phyloP scores from a whole-genome alignment of 352 stramenopile genomes.

The Phytophthora sansomeana region DNA sequence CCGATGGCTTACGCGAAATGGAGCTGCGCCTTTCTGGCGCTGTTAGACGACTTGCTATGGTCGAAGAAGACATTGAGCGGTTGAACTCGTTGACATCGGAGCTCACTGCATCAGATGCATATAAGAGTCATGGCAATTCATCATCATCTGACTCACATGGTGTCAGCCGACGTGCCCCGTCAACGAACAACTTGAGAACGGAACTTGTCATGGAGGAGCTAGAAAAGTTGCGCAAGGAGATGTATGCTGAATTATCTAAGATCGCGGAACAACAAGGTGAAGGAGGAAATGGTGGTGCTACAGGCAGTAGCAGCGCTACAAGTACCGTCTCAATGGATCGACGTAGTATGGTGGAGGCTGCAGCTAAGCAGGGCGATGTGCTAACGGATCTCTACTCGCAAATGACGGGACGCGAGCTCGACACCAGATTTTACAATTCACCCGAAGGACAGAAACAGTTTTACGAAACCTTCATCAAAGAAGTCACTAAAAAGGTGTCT shows the following conservation, averaged over 20 bases:
- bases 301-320: constrained; percentile 8
- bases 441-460: constrained; percentile 63
- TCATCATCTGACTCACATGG: neutral
- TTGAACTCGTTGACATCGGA: constrained; percentile 43
- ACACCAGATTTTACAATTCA: constrained; percentile 52
- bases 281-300: constrained; percentile 31
- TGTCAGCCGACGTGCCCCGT: constrained; percentile 18
- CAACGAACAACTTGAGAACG: constrained; percentile 33
- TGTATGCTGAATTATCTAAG: constrained; percentile 64
- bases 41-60: constrained; percentile 55
- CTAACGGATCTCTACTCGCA: constrained; percentile 65
- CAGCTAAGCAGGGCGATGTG: constrained; percentile 51
- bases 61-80: constrained; percentile 75
- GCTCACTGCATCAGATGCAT: constrained; percentile 32
- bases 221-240: constrained; percentile 55
- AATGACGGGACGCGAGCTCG: constrained; percentile 62
- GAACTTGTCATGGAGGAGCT: constrained; percentile 54
- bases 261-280: constrained; percentile 32
- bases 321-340: constrained; percentile 32
- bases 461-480: constrained; percentile 78
- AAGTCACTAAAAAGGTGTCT: constrained; percentile 84
- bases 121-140: constrained; percentile 1
- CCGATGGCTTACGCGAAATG: constrained; percentile 58
- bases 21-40: constrained; percentile 68
- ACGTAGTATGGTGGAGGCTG: constrained; percentile 27